phyloP scores from a whole-genome alignment of 116 monocot genomes.

The Cymodocea nodosa region DNA sequence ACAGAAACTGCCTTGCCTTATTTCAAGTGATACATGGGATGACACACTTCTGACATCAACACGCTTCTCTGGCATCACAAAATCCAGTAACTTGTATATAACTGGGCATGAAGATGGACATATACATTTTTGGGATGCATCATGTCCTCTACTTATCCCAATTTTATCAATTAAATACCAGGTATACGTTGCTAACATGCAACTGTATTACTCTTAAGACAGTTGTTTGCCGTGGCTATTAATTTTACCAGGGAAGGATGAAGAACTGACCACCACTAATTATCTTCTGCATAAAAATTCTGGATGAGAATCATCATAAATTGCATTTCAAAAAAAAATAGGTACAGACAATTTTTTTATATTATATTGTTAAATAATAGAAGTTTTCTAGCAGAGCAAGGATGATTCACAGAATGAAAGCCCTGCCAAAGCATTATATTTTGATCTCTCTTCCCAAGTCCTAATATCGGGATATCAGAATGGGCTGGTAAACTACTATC shows the following conservation, averaged over 20 bases:
- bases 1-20: slow-evolving; percentile 37
- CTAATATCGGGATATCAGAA: slow-evolving; percentile 52
- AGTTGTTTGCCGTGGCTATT: background rate
- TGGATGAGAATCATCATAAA: too few relatives aligned
- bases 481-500: slow-evolving; percentile 37
- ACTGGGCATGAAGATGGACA: slow-evolving; percentile 81
- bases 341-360: too few relatives aligned
- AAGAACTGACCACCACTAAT: too few relatives aligned
- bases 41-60: slow-evolving; percentile 9
- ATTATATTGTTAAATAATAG: background rate
- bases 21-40: slow-evolving; percentile 30
- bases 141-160: slow-evolving; percentile 52
- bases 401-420: slow-evolving; percentile 21
- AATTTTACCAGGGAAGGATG: background rate
- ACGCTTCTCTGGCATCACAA: slow-evolving; percentile 26
- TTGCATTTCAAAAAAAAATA: too few relatives aligned
- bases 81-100: slow-evolving; percentile 47
- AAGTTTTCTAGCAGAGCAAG: slow-evolving; percentile 35
- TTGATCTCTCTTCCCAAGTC: slow-evolving; percentile 43
- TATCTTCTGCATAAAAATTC: too few relatives aligned
- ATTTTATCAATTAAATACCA: slow-evolving; percentile 50
- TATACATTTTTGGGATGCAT: slow-evolving; percentile 87
- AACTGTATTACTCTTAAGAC: background rate
- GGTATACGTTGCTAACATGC: slow-evolving; percentile 14
- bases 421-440: slow-evolving; percentile 60